These are phyloP conservation scores for Trypethelium eluteriae DNA, from an alignment of 495 filamentous ascomycete genomes.

Conservation along the genomic window DNA sequence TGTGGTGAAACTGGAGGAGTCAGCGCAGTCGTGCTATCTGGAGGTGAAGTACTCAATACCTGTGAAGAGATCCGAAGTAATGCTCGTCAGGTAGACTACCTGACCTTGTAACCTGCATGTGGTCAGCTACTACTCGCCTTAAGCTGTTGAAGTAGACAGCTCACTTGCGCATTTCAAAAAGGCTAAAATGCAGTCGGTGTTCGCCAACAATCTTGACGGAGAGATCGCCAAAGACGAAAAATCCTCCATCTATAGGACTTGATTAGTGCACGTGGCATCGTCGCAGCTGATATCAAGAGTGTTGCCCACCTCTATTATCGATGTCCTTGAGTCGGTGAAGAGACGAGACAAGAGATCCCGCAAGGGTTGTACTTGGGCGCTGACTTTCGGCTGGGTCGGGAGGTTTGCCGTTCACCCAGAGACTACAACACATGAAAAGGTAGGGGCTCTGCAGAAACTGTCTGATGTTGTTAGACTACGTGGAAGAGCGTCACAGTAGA, in stretches of 20 bases:
- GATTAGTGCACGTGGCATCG: background rate
- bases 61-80: constrained; percentile 65
- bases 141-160: constrained; percentile 20
- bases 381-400: constrained; percentile 50
- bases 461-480: constrained; percentile 8
- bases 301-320: constrained; percentile 61
- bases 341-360: constrained; percentile 82
- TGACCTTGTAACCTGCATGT: constrained; percentile 39
- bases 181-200: constrained; percentile 72
- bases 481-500: background rate
- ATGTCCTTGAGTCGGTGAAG: constrained; percentile 88
- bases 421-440: constrained; percentile 68
- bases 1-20: constrained; percentile 52
- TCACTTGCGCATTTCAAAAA: constrained; percentile 77
- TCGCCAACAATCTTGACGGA: constrained; percentile 75
- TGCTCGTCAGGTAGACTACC: constrained; percentile 61
- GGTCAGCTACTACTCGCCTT: constrained; percentile 22
- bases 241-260: constrained; percentile 62
- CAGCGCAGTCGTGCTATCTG: background rate
- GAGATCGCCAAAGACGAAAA: constrained; percentile 94
- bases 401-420: constrained; percentile 51
- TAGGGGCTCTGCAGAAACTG: constrained; percentile 53
- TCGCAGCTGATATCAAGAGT: constrained; percentile 13
- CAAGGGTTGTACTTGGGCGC: constrained; percentile 51
- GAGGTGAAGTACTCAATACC: constrained; percentile 39